Evolutionary conservation across 306 rosid genomes (phyloP), one percentile per base, ranked within the genome.

Genomic region (Vigna radiata): DNA sequence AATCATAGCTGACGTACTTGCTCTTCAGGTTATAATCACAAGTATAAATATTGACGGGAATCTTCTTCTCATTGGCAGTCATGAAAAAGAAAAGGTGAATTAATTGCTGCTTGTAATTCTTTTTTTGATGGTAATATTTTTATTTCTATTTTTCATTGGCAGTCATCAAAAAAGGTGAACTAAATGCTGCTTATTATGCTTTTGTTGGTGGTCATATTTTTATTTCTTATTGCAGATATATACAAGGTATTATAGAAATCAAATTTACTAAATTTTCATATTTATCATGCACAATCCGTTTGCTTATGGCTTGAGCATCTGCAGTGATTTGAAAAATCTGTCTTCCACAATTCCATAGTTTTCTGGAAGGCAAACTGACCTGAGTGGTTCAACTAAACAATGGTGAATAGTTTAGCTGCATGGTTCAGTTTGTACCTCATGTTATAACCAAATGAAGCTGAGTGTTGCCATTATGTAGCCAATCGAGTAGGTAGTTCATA

Each of bases 21-120:
- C 76, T 60, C 44, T 70, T 52, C 89, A 90, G 96, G 91, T 92
- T 61, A 88, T 92, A 82, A 77, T 92, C 70, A 72, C 70, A 68
- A 90, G 97, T 84, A 87, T 90, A 81, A 83, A 78, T 72, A 78
- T 91, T 33, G 79, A 86, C 2, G 90, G 85, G 19, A 76, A 19
- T 41, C 85, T 82, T 72, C 77, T 82, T 18, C 75, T 82, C 27
- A 63, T 76, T 31, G 85, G 85, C 52, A 82, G 82, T 62, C 53
- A 70, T 82, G 17, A 63, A 63, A 70, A 76, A 46, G 81, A 70
- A 62, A 76, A 82, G 85, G 85, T 82, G 63, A 62, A 71, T n/a
- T 63, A 55, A 69, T 27, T 69, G 15, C 36, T 11, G 29, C 56
- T 39, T 27, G 76, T 88, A 41, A 66, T n/a, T 6, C 31, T 15